These are phyloP conservation scores for Maudiozyma pseudohumilis DNA, from an alignment of 805 yeast genomes.

Conservation along the genomic window DNA sequence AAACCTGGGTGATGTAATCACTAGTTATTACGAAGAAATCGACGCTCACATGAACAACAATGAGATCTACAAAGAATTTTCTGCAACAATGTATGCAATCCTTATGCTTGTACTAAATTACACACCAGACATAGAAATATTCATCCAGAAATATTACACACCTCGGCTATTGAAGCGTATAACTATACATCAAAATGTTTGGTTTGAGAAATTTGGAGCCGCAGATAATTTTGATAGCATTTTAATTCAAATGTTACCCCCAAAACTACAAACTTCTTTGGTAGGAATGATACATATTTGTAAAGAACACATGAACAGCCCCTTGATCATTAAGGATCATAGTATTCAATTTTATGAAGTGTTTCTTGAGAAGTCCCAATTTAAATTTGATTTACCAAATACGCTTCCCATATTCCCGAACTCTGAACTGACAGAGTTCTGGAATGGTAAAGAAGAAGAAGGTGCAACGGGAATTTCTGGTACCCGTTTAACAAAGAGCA, in stretches of 20 bases:
- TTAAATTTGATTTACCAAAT: background rate
- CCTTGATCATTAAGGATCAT: background rate
- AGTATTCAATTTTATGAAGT: conserved; percentile 1
- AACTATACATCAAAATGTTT: background rate
- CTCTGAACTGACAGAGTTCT: background rate
- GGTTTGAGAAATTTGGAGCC: background rate
- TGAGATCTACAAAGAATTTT: background rate
- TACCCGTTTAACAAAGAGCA: background rate
- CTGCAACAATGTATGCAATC: background rate
- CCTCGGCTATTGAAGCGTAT: conserved; percentile 3
- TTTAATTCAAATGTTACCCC: background rate
- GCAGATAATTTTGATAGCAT: background rate
- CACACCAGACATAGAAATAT: conserved; percentile 9
- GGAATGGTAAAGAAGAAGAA: background rate
- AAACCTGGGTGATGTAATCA: background rate
- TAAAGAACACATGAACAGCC: background rate
- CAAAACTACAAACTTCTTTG: background rate
- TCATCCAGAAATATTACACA: conserved; percentile 5
- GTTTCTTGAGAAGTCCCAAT: background rate
- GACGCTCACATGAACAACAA: background rate
- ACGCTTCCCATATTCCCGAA: background rate
- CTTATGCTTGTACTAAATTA: conserved; percentile 4
- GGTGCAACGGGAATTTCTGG: background rate
- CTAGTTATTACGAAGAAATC: background rate
- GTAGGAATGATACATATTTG: background rate